phyloP scores from a whole-genome alignment of 1,284 basidiomycete genomes.

The Porogramme epimiltina region DNA sequence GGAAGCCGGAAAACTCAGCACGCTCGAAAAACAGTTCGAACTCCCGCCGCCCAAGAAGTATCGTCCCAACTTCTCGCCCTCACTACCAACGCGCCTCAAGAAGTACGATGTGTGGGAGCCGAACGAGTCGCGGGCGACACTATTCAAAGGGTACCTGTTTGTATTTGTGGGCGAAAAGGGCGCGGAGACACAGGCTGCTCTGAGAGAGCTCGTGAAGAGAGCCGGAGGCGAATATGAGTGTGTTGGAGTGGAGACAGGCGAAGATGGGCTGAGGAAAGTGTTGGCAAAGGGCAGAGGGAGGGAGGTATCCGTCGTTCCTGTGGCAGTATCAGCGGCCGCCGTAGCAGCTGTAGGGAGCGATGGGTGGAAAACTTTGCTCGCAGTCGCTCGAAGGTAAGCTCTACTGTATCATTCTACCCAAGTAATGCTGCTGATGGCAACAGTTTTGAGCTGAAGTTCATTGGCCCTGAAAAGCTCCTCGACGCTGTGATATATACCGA shows the following conservation, averaged over 20 bases:
- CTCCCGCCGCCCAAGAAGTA: slow-evolving; percentile 55
- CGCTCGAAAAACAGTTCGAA: slow-evolving; percentile 51
- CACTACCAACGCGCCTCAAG: slow-evolving; percentile 49
- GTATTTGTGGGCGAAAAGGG: slow-evolving; percentile 59
- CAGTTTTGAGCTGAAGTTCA: slow-evolving; percentile 33
- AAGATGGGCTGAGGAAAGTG: slow-evolving; percentile 49
- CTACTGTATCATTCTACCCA: not conserved
- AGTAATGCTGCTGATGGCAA: not conserved
- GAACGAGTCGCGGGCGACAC: slow-evolving; percentile 55
- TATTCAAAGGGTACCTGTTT: slow-evolving; percentile 56
- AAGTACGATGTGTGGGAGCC: slow-evolving; percentile 61
- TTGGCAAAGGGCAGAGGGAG: slow-evolving; percentile 48
- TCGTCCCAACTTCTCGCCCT: slow-evolving; percentile 55
- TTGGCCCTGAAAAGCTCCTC: slow-evolving; percentile 29
- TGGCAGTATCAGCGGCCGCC: slow-evolving; percentile 51
- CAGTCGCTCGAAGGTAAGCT: slow-evolving; percentile 54
- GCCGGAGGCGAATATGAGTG: slow-evolving; percentile 61
- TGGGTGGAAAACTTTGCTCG: slow-evolving; percentile 51
- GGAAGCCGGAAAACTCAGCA: slow-evolving; percentile 35
- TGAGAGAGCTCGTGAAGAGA: slow-evolving; percentile 52
- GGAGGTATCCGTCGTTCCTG: slow-evolving; percentile 51
- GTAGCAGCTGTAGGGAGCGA: slow-evolving; percentile 49
- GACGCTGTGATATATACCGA: slow-evolving; percentile 35
- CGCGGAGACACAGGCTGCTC: slow-evolving; percentile 46
- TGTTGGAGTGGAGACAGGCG: slow-evolving; percentile 52